Base-by-base conservation (phyloP, 306 rosid species). In the Trichosanthes truncata region DNA sequence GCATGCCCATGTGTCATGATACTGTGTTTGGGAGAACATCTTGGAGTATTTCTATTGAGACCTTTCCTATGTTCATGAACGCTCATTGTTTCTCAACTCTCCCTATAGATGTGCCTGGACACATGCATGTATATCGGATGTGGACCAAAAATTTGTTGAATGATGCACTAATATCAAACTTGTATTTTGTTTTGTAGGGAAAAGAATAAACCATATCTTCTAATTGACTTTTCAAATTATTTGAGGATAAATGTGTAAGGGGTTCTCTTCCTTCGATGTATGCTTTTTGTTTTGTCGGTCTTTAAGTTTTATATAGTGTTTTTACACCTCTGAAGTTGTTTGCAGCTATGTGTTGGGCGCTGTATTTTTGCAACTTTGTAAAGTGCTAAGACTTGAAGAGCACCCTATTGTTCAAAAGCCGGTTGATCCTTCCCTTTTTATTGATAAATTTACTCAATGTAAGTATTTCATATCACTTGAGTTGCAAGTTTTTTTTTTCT, bases 351-450 rank as follows among this genome's bases (percentile, higher is more conserved):
- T 82, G 71, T 89, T 93, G 12, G 98, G 97, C 43, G 89, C 90
- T 57, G 94, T 87, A 43, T 93, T 89, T 85, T 84, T 93, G 88
- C 97, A 93, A 87, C 98, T 91, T 52, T 93, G 94, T 82, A 80
- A 87, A 89, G 84, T 88, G 46, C 80, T 91, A 76, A 90, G 89
- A 81, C 92, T 90, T 46, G 87, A 76, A 36, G 89, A 93, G 86
- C 96, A 88, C 72, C 89, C 90, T 45, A 86, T 90, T 66, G 87
- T 90, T 83, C 87, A 86, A 76, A 91, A 86, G 79, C 94, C 92
- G 46, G 84, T 93, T 79, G 98, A 93, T 88, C 98, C 98, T 33
- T 86, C 93, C 76, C 93, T 91, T 55, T 93, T 87, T 77, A 90
- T 93, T 21, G 80, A 82, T 57, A 89, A 85, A 80, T 93, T 83